A percentile compares a stretch with the other conserved stretches of the same genome.
phyloP scores from a whole-genome alignment of 371 early-diverging fungal species.

The Sporodiniella umbellata region DNA sequence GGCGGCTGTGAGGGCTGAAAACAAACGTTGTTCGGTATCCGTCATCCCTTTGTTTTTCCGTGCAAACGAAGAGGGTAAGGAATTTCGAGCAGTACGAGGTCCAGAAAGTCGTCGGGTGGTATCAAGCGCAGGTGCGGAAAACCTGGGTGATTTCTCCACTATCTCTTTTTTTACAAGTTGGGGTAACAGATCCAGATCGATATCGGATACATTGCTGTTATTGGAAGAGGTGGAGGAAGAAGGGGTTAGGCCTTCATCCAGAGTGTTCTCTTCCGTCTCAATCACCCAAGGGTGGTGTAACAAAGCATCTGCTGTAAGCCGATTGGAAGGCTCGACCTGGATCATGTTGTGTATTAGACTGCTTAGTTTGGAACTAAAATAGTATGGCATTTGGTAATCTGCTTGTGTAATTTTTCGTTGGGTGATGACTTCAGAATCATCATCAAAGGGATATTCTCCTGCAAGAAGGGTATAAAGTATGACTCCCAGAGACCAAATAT shows the following conservation, averaged over 20 bases:
- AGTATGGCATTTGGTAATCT: constrained; percentile 63
- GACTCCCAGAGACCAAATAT: constrained; percentile 79
- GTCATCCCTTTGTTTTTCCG: constrained; percentile 19
- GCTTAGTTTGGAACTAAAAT: constrained; percentile 54
- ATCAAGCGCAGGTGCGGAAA: constrained; percentile 32
- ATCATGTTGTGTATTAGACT: neutral
- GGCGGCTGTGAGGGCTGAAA: constrained; percentile 49
- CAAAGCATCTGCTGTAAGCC: constrained; percentile 45
- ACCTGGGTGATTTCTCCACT: constrained; percentile 25
- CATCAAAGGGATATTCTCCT: constrained; percentile 77
- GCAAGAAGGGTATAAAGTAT: constrained; percentile 70
- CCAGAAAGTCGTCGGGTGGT: constrained; percentile 19
- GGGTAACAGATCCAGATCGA: too few species aligned
- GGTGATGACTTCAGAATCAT: constrained; percentile 61
- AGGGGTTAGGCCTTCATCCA: constrained; percentile 29
- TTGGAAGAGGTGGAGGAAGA: constrained; percentile 61
- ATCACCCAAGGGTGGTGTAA: constrained; percentile 54
- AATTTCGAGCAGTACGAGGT: constrained; percentile 15
- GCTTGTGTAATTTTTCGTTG: constrained; percentile 61
- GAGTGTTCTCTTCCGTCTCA: constrained; percentile 30
- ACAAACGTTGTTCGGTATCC: constrained; percentile 47
- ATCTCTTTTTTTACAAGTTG: too few species aligned
- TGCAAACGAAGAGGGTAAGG: constrained; percentile 9
- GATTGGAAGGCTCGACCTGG: constrained; percentile 4
- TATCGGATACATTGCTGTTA: neutral